Base-by-base conservation (phyloP, 108 stramenopile genomes). In the Pseudonitzschia multiseries region DNA sequence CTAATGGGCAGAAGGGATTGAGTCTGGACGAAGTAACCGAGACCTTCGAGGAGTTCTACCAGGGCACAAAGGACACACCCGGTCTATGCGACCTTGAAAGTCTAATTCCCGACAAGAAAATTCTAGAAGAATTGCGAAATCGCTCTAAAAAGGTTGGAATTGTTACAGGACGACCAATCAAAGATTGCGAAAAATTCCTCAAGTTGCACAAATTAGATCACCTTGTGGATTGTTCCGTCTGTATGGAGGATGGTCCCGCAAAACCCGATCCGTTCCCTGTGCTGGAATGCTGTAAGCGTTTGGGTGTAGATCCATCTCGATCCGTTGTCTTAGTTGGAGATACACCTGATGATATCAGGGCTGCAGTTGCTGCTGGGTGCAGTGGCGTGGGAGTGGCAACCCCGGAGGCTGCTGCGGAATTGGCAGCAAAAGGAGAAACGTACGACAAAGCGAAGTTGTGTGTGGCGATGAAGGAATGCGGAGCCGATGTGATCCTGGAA, bases 181-280 rank as follows among this genome's bases (percentile, higher is more conserved):
- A 69, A 0, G 96, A 97, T 78, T 93, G 92, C 70, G 69, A 78
- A 13, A 90, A 93, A 57, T 96, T 96, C 76, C 73, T 97, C 36
- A 73, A 89, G 17, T 52, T 77, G 27, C 79, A 90, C 73, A 63
- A 61, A 0, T 68, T 93, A 24, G 79, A 74, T 13, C 26, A 78
- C 31, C 73, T 93, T 31, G 82, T 97, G 72, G 76, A 82, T 57
- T 77, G 65, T 26, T 80, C 79, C 36, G 93, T 93, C 20, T 94
- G 93, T 65, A 96, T 96, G 94, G 94, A 95, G 69, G 96, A 97
- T 80, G 94, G 92, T 12, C 93, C 94, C 15, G 81, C 93, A 41
- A 97, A 97, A 70, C 96, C 96, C 4, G 85, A 90, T 73, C 90
- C 96, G 3, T 90, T 84, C 64, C 93, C 93, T 14, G 87, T 94